These are phyloP conservation scores for Cyamopsis tetragonoloba DNA, from an alignment of 306 rosid species.

Conservation along the genomic window DNA sequence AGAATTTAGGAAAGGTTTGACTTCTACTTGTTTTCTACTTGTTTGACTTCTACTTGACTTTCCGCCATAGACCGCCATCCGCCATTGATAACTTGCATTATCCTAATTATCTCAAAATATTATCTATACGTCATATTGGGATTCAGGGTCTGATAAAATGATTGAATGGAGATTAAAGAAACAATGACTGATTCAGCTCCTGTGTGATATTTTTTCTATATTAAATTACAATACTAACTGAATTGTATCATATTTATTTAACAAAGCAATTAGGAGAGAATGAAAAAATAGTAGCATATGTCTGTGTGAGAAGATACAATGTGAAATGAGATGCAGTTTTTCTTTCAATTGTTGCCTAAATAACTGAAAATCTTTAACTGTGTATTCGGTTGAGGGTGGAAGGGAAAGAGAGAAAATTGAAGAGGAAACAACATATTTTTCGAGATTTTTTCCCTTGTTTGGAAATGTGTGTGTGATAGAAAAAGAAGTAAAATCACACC, in stretches of 20 bases:
- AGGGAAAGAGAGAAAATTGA: not conserved
- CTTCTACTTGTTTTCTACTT: too few relatives aligned
- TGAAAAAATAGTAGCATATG: not conserved
- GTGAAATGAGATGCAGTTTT: conserved; percentile 2
- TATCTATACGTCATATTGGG: not conserved
- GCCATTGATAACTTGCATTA: too few relatives aligned
- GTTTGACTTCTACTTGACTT: too few relatives aligned
- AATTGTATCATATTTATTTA: conserved; percentile 7
- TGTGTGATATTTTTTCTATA: not conserved
- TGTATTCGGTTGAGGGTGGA: too few relatives aligned
- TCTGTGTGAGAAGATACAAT: not conserved
- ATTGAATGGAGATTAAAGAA: conserved; percentile 6
- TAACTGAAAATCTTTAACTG: conserved; percentile 1
- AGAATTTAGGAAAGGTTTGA: conserved; percentile 81
- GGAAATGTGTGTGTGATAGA: too few relatives aligned
- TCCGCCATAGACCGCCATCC: too few relatives aligned
- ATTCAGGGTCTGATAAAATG: conserved; percentile 14
- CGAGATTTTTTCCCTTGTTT: too few relatives aligned
- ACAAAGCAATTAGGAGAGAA: not conserved
- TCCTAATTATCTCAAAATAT: not conserved
- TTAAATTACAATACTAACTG: not conserved
- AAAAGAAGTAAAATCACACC: too few relatives aligned
- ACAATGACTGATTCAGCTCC: not conserved
- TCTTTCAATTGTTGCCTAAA: conserved; percentile 14
- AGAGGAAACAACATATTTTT: too few relatives aligned